Conservation (phyloP, 2,329 filamentous ascomycete species). For the Hypoxylon sp. region DNA sequence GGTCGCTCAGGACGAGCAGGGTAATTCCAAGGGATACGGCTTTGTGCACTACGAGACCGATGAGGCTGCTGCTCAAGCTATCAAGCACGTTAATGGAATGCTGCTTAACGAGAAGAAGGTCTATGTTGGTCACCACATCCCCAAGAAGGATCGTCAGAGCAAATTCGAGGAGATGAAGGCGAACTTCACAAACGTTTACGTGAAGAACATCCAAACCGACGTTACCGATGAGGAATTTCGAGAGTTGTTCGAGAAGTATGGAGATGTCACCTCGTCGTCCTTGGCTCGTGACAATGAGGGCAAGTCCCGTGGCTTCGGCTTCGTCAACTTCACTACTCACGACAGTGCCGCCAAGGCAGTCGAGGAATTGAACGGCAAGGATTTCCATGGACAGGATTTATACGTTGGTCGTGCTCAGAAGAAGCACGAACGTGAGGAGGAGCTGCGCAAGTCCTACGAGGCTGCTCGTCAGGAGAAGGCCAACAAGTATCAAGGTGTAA, state of each 20-base stretch:
- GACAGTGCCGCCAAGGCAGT: constrained; percentile 89
- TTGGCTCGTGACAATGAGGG: constrained; percentile 90
- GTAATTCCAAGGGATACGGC: constrained; percentile 97
- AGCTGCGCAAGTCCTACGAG: constrained; percentile 98
- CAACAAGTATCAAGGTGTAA: constrained; percentile 99
- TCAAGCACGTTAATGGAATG: constrained; percentile 99
- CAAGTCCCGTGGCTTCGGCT: constrained; percentile 95
- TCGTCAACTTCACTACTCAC: constrained; percentile 95
- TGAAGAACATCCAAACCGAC: constrained; percentile 94
- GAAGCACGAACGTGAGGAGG: constrained; percentile 99
- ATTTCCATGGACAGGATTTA: constrained; percentile 94
- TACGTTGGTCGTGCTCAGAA: constrained; percentile 99
- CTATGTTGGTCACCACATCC: constrained; percentile 98
- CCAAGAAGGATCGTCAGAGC: constrained; percentile 99
- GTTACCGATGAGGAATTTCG: constrained; percentile 96
- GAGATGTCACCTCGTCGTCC: constrained; percentile 95
- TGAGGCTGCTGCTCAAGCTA: constrained; percentile 94
- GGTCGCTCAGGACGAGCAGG: constrained; percentile 96
- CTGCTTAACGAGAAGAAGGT: constrained; percentile 99
- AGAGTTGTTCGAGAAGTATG: constrained; percentile 89
- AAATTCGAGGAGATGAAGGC: constrained; percentile 99
- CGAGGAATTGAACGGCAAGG: constrained; percentile 90
- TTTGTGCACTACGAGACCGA: constrained; percentile 99
- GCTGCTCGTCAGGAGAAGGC: constrained; percentile 97
- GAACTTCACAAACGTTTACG: constrained; percentile 99